Evolutionary conservation across 1,284 basidiomycete genomes (phyloP), one percentile per base, ranked within the genome.

Genomic region (Sparassis latifolia): DNA sequence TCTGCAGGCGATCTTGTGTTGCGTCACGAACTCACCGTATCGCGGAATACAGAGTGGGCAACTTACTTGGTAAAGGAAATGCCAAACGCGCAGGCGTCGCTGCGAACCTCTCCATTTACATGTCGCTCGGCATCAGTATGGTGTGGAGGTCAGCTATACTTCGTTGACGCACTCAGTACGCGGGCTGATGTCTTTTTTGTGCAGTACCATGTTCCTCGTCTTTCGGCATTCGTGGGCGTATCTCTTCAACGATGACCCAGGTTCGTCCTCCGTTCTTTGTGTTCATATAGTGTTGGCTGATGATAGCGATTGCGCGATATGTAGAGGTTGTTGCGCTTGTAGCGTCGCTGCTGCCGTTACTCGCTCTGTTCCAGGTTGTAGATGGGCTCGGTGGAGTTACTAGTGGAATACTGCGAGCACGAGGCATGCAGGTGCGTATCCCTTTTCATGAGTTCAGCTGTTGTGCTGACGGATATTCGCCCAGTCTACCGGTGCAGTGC

Each of bases 181-280:
- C 35, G 35, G 35, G 7, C 35, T 10, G 27, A 42, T 40, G n/a
- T 37, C 27, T 31, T 7, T 20, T 41, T 28, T 12, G 6, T 37
- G 7, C 53, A 91, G 88, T 54, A 62, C 75, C 0, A 71, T 91
- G 65, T 89, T 90, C 65, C 60, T 92, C 56, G 64, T 77, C 10
- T 91, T 92, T 74, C 76, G 89, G 4, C 66, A 81, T 33, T 71
- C 72, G 3, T 93, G 90, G 88, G 92, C 78, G 2, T 82, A 85
- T 61, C 66, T 95, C 28, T 97, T 96, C 75, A 96, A 93, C 61
- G 73, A 83, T 49, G 92, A 96, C 67, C 76, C 80, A 5, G 75
- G 85, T 79, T 31, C 49, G 44, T 37, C 7, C 33, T 32, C 35
- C 7, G 7, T 6, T 37, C 35, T 37, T 12, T 37, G 7, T 37